A percentile compares a stretch with the other conserved stretches of the same genome.
Evolutionary conservation across 495 filamentous ascomycete species (phyloP).

Genomic region (Aspergillus panamensis): DNA sequence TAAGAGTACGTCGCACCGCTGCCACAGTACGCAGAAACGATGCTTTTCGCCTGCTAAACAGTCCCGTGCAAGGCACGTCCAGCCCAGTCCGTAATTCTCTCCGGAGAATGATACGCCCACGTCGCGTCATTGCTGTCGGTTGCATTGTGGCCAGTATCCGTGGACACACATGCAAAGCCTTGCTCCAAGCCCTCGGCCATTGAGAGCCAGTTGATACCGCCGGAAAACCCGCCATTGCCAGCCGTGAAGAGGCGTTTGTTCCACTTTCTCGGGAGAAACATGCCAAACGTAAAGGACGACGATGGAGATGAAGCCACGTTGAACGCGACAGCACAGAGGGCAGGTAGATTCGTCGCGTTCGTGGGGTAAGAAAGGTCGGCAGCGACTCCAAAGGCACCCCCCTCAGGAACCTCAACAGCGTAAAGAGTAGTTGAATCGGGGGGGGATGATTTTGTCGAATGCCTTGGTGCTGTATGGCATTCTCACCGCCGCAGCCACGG

Average conservation of each 20-base stretch:
- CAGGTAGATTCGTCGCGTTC: neutral
- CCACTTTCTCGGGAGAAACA: slow-evolving; percentile 5
- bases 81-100: slow-evolving; percentile 29
- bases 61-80: slow-evolving; percentile 17
- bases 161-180: slow-evolving; percentile 52
- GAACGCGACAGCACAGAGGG: slow-evolving; percentile 1
- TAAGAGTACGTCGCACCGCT: slow-evolving; percentile 44
- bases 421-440: too few species aligned
- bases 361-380: neutral
- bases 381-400: neutral
- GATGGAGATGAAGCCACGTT: slow-evolving; percentile 2
- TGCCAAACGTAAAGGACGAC: neutral
- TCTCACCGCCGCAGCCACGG: too few species aligned
- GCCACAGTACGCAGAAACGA: slow-evolving; percentile 44
- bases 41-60: slow-evolving; percentile 28
- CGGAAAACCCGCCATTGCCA: slow-evolving; percentile 12
- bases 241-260: slow-evolving; percentile 11
- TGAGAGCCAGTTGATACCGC: neutral
- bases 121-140: slow-evolving; percentile 26
- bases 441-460: too few species aligned
- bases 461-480: too few species aligned
- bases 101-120: slow-evolving; percentile 48
- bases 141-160: slow-evolving; percentile 54
- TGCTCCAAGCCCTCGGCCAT: slow-evolving; percentile 31
- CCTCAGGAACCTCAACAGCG: neutral